Percentiles rank a stretch among this genome's conserved stretches.
phyloP scores from a whole-genome alignment of 2,329 filamentous ascomycete genomes.

The Sclerotinia borealis region DNA sequence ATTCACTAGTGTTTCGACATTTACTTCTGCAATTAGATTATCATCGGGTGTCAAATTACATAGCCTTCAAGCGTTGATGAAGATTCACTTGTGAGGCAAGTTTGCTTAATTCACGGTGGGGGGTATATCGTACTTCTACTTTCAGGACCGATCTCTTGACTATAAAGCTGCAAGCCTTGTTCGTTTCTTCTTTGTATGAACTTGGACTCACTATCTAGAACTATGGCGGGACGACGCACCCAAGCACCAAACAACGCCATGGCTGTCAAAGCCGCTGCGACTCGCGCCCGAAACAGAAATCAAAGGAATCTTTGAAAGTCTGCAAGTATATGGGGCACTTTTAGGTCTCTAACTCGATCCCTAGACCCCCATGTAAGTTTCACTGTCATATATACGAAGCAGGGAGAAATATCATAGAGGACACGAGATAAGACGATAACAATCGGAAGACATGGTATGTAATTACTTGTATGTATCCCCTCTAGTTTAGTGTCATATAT shows the following conservation, averaged over 20 bases:
- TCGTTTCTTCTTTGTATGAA: too few species aligned
- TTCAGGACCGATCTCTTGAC: too few species aligned
- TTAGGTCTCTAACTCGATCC: background rate
- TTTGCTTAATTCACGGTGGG: background rate
- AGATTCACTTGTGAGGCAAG: background rate
- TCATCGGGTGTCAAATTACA: background rate
- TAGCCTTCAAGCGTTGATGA: background rate
- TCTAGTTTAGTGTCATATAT: too few species aligned
- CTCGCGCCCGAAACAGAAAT: too few species aligned
- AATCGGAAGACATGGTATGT: accelerated
- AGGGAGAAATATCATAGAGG: background rate
- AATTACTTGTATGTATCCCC: background rate
- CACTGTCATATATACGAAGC: background rate
- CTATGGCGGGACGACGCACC: too few species aligned
- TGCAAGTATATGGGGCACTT: background rate
- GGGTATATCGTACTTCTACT: background rate
- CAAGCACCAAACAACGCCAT: too few species aligned
- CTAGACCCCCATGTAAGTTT: background rate
- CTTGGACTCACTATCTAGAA: too few species aligned
- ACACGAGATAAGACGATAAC: background rate
- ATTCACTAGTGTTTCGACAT: background rate
- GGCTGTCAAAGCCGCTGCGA: too few species aligned
- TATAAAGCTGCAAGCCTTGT: background rate
- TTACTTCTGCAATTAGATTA: background rate
- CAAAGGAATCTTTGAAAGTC: too few species aligned